phyloP scores from a whole-genome alignment of 768 basidiomycete genomes.

The Dentipellis fragilis region DNA sequence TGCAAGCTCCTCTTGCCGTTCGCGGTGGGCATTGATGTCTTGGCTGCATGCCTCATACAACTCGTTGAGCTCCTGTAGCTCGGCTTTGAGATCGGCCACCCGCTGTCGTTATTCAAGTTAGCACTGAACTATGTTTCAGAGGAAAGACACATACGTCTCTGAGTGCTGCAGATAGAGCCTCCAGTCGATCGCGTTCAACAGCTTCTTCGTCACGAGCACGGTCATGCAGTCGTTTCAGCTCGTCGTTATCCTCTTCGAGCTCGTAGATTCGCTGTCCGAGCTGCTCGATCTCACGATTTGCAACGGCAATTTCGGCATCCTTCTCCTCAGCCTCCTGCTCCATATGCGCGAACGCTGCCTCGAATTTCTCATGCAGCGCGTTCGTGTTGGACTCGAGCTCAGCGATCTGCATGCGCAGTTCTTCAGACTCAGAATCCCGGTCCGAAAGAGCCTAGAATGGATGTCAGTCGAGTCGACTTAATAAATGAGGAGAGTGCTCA shows the following conservation, averaged over 20 bases:
- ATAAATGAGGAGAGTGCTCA: conserved; percentile 22
- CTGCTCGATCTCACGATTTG: conserved; percentile 71
- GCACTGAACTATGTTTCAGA: neutral
- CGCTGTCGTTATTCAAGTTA: conserved; percentile 38
- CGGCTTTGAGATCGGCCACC: conserved; percentile 49
- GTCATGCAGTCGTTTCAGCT: conserved; percentile 61
- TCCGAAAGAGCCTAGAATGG: conserved; percentile 58
- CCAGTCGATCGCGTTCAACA: conserved; percentile 58
- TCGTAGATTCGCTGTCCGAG: conserved; percentile 70
- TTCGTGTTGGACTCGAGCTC: conserved; percentile 67
- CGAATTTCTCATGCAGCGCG: conserved; percentile 65
- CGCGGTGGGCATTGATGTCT: conserved; percentile 58
- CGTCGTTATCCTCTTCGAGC: conserved; percentile 81
- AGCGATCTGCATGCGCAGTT: conserved; percentile 60
- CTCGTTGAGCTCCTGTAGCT: conserved; percentile 57
- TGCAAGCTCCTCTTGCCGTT: conserved; percentile 71
- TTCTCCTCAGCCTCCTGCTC: conserved; percentile 73
- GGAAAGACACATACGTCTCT: conserved; percentile 54
- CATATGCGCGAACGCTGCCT: conserved; percentile 63
- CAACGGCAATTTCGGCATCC: conserved; percentile 63
- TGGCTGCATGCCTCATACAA: conserved; percentile 52
- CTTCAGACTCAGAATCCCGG: conserved; percentile 69
- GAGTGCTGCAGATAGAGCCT: conserved; percentile 57
- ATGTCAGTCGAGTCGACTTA: neutral
- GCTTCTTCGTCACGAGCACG: conserved; percentile 61